Percentiles rank a stretch among this genome's conserved stretches.
Evolutionary conservation across 352 stramenopile species (phyloP).

Genomic region (Phytophthora agathidicida): DNA sequence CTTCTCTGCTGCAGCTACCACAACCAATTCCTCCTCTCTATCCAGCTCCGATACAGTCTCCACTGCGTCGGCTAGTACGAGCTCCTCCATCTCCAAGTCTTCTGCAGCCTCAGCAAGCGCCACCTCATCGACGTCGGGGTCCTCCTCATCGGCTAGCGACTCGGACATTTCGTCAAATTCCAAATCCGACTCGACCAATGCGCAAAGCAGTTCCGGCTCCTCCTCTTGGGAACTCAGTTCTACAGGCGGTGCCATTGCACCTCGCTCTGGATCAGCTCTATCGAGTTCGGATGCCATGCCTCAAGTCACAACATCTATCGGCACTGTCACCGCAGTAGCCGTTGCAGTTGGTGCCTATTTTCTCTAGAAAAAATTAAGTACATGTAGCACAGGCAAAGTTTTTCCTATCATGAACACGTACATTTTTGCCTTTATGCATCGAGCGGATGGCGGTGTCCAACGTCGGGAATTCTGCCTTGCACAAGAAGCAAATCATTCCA

Average conservation of each 20-base stretch:
- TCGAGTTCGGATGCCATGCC: constrained; percentile 8
- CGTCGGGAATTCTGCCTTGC: too few species aligned
- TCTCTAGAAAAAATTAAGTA: constrained; percentile 2
- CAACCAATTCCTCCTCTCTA: not conserved
- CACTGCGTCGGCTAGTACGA: constrained; percentile 1
- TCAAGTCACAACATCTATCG: not conserved
- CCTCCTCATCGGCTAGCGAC: constrained; percentile 1
- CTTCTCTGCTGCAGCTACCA: constrained; percentile 1
- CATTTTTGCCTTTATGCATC: too few species aligned
- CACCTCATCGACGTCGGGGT: constrained; percentile 1
- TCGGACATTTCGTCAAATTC: constrained; percentile 7
- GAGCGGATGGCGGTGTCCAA: too few species aligned
- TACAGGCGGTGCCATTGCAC: constrained; percentile 13
- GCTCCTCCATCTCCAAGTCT: not conserved
- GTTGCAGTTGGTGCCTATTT: not conserved
- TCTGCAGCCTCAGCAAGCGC: not conserved
- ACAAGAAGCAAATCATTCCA: too few species aligned
- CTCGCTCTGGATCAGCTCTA: constrained; percentile 15
- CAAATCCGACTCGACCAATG: constrained; percentile 5
- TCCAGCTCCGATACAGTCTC: not conserved
- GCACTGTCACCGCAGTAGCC: not conserved
- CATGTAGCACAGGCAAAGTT: too few species aligned
- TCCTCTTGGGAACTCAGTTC: not conserved
- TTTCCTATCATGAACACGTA: too few species aligned
- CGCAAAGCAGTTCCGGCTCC: constrained; percentile 18